These are phyloP conservation scores for Pelargonium cotyledonis DNA, from an alignment of 441 rosid species.

Conservation along the genomic window DNA sequence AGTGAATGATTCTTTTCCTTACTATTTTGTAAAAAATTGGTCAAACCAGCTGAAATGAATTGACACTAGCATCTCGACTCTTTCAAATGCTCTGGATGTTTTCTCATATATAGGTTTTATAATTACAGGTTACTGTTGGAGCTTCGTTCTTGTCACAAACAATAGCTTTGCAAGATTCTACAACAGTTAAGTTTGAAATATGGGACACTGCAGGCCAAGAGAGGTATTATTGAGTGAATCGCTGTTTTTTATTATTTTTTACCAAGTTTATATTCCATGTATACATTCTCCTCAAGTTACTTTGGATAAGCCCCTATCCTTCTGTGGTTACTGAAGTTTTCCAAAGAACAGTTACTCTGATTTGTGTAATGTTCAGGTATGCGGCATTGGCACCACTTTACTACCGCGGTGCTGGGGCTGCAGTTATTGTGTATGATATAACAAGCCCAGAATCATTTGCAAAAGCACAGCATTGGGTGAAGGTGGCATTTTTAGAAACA, in stretches of 20 bases:
- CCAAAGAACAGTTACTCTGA: background rate
- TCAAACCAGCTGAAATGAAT: constrained; percentile 14
- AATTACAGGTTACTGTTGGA: constrained; percentile 86
- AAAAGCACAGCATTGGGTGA: constrained; percentile 97
- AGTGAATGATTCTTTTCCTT: background rate
- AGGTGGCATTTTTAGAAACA: constrained; percentile 38
- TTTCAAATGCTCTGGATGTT: background rate
- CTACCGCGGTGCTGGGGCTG: constrained; percentile 95
- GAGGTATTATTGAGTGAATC: constrained; percentile 44
- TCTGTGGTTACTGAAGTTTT: background rate
- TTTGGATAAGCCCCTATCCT: background rate
- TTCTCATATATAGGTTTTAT: constrained; percentile 17
- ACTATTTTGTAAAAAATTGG: background rate
- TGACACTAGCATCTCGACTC: constrained; percentile 5
- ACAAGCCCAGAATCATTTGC: constrained; percentile 87
- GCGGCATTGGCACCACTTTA: constrained; percentile 95
- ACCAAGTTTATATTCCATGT: background rate
- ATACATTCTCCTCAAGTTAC: background rate
- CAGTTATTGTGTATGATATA: constrained; percentile 91
- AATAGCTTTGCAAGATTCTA: constrained; percentile 92
- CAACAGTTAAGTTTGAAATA: constrained; percentile 94
- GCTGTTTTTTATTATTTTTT: background rate
- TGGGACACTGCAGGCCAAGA: constrained; percentile 99
- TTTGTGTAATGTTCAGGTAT: constrained; percentile 44
- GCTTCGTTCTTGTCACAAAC: constrained; percentile 97